Conservation (phyloP, 2,329 filamentous ascomycete genomes). For the Fusarium mexicanum region DNA sequence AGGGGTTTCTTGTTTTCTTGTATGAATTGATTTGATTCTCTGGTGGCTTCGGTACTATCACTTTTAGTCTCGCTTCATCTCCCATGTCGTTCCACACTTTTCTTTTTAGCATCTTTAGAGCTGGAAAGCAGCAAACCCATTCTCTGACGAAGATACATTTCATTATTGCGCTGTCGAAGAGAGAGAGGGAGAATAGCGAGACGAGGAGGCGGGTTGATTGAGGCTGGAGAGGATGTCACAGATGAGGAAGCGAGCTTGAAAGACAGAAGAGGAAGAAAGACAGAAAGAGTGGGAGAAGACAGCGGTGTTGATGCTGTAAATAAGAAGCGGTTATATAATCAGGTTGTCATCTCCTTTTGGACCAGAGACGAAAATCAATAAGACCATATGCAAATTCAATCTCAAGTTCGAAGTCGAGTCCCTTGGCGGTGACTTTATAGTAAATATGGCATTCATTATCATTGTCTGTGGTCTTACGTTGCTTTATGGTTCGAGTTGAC, state of each 20-base stretch:
- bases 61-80: conserved; percentile 34
- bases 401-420: not conserved
- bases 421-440: not conserved
- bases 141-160: conserved; percentile 42
- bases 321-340: conserved; percentile 42
- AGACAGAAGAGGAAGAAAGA: not conserved
- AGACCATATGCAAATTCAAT: conserved; percentile 33
- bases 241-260: conserved; percentile 17
- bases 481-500: conserved; percentile 1
- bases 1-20: conserved; percentile 27
- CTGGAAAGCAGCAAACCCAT: conserved; percentile 43
- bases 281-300: conserved; percentile 6
- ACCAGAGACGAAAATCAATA: conserved; percentile 40
- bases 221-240: not conserved
- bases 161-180: conserved; percentile 27
- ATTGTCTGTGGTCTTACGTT: not conserved
- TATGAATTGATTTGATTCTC: conserved; percentile 30
- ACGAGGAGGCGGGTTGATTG: not conserved
- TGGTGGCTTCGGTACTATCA: conserved; percentile 37
- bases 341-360: conserved; percentile 42
- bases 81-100: conserved; percentile 36
- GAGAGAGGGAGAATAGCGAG: not conserved
- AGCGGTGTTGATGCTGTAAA: conserved; percentile 29
- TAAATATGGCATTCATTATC: not conserved
- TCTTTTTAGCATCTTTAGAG: conserved; percentile 44